These are phyloP conservation scores for Phytophthora aleatoria DNA, from an alignment of 352 stramenopile species.

Conservation along the genomic window DNA sequence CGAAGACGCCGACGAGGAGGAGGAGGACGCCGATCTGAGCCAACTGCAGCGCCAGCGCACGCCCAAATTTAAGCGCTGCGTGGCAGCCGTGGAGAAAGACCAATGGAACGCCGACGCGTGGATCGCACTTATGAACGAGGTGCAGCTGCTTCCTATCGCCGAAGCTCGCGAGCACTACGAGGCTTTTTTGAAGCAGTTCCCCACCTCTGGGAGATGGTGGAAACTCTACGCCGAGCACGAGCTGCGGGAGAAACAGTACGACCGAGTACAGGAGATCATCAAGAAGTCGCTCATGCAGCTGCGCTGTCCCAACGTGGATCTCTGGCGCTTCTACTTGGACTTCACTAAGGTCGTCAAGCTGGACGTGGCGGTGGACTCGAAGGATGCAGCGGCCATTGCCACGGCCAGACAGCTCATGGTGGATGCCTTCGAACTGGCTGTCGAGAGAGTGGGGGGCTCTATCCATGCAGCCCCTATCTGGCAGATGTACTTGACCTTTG, in stretches of 20 bases:
- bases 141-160: slow-evolving; percentile 62
- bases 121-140: slow-evolving; percentile 81
- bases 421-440: slow-evolving; percentile 82
- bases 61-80: slow-evolving; percentile 69
- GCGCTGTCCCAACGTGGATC: slow-evolving; percentile 78
- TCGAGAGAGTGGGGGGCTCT: slow-evolving; percentile 83
- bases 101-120: slow-evolving; percentile 80
- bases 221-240: slow-evolving; percentile 89
- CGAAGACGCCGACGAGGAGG: slow-evolving; percentile 80
- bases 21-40: slow-evolving; percentile 79
- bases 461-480: slow-evolving; percentile 82
- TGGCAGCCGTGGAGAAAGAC: slow-evolving; percentile 56
- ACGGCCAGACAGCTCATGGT: slow-evolving; percentile 77
- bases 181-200: slow-evolving; percentile 70
- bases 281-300: slow-evolving; percentile 89
- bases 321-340: slow-evolving; percentile 89
- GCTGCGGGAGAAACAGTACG: slow-evolving; percentile 83
- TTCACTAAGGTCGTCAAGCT: slow-evolving; percentile 88
- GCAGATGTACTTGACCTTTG: slow-evolving; percentile 82
- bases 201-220: slow-evolving; percentile 86
- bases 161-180: slow-evolving; percentile 82
- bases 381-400: slow-evolving; percentile 59
- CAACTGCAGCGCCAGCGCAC: slow-evolving; percentile 54
- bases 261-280: slow-evolving; percentile 88
- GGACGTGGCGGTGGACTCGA: slow-evolving; percentile 70